Conservation (phyloP, 2,329 filamentous ascomycete genomes). For the Fusarium abutilonis region DNA sequence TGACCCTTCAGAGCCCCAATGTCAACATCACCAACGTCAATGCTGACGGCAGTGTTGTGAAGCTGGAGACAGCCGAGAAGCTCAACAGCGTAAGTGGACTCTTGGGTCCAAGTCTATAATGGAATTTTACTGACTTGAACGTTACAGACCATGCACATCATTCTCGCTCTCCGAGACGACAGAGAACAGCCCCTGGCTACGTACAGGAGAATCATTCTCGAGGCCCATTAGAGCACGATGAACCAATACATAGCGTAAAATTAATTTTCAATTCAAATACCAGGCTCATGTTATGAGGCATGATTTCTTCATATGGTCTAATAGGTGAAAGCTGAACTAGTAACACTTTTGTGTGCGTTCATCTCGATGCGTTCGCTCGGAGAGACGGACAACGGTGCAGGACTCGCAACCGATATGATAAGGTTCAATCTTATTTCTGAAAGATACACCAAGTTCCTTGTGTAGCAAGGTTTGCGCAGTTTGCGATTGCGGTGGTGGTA, state of each 20-base stretch:
- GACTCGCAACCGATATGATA: no score
- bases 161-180: neutral
- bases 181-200: neutral
- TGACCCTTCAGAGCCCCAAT: neutral
- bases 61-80: neutral
- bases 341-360: no score
- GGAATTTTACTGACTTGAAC: neutral
- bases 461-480: no score
- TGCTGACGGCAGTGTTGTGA: neutral
- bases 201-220: slow-evolving; percentile 7
- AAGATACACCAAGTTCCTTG: no score
- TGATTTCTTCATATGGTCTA: no score
- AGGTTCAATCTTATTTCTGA: no score
- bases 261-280: no score
- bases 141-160: slow-evolving; percentile 19
- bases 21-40: slow-evolving; percentile 11
- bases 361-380: no score
- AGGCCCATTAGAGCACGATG: neutral
- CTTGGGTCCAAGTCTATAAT: rapidly evolving
- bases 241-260: neutral
- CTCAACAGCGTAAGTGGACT: slow-evolving; percentile 3
- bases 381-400: no score
- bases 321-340: no score
- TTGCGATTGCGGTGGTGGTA: no score
- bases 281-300: no score